phyloP scores from a whole-genome alignment of 441 rosid genomes.

The Pelargonium fulgidum region DNA sequence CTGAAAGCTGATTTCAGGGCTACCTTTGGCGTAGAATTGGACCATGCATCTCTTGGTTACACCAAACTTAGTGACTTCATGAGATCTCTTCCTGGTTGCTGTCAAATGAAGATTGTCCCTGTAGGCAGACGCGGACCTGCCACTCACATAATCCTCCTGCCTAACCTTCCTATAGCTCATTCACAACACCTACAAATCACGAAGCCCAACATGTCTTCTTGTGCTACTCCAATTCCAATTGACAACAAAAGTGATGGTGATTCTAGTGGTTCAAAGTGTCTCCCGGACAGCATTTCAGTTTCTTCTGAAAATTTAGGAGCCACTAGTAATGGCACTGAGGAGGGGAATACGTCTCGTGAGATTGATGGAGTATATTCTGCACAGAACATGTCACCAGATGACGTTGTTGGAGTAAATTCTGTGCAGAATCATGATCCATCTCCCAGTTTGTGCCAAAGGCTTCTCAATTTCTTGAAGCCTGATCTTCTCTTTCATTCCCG shows the following conservation, averaged over 20 bases:
- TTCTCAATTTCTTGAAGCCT: slow-evolving; percentile 29
- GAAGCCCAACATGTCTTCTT: slow-evolving; percentile 12
- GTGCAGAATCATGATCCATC: slow-evolving; percentile 10
- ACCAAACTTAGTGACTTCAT: slow-evolving; percentile 68
- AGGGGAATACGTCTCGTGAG: slow-evolving; percentile 14
- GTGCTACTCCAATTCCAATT: slow-evolving; percentile 9
- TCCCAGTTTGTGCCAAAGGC: slow-evolving; percentile 11
- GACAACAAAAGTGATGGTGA: slow-evolving; percentile 17
- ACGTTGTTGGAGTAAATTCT: not conserved
- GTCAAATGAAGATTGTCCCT: slow-evolving; percentile 37
- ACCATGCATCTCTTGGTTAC: slow-evolving; percentile 71
- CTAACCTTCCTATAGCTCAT: slow-evolving; percentile 27
- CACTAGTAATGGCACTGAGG: slow-evolving; percentile 17
- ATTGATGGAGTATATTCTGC: slow-evolving; percentile 9
- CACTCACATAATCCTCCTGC: slow-evolving; percentile 67
- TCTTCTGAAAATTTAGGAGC: slow-evolving; percentile 24
- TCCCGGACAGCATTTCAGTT: slow-evolving; percentile 23
- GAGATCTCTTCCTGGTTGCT: slow-evolving; percentile 50
- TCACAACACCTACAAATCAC: slow-evolving; percentile 23
- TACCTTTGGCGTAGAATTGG: slow-evolving; percentile 52
- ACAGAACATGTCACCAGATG: not conserved
- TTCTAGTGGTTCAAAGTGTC: slow-evolving; percentile 18
- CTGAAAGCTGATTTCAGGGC: slow-evolving; percentile 71
- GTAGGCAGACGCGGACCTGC: slow-evolving; percentile 36
- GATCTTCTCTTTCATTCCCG: slow-evolving; percentile 25